These are phyloP conservation scores for Sporodiniella umbellata DNA, from an alignment of 371 early-diverging fungal genomes.

Conservation along the genomic window DNA sequence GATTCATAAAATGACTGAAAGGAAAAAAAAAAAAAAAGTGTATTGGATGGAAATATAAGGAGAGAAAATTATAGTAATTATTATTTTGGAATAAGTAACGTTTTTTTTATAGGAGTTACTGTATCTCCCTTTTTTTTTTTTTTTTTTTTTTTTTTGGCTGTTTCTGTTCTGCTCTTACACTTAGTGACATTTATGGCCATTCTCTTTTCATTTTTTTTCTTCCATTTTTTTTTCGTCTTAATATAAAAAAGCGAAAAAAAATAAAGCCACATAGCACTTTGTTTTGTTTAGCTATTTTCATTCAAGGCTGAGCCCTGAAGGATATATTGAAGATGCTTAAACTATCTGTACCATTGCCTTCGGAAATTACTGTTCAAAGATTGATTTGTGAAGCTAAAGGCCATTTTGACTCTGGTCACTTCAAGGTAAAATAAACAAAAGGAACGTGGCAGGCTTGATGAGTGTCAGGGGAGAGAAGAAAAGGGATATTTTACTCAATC, in stretches of 20 bases:
- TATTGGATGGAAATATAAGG: background rate
- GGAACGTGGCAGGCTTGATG: background rate
- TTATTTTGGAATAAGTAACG: too few relatives aligned
- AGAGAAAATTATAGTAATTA: background rate
- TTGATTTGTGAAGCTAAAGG: slow-evolving; percentile 15
- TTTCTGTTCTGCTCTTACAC: background rate
- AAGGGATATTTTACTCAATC: background rate
- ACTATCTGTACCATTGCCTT: slow-evolving; percentile 7
- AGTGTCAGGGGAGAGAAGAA: background rate
- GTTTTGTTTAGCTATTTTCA: background rate
- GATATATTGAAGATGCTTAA: background rate
- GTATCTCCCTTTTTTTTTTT: background rate
- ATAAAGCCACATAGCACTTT: background rate
- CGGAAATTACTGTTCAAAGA: slow-evolving; percentile 13
- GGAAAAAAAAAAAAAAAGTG: background rate
- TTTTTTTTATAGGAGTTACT: too few relatives aligned
- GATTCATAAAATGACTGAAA: background rate
- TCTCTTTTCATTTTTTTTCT: background rate
- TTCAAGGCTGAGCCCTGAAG: background rate
- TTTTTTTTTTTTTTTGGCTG: background rate
- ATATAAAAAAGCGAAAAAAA: background rate
- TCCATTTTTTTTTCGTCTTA: background rate
- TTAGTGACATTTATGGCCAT: background rate
- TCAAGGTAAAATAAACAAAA: slow-evolving; percentile 14
- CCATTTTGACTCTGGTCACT: slow-evolving; percentile 9